Percentiles rank a stretch among this genome's conserved stretches.
Conservation (phyloP, 1,139 yeast genomes). For the Yamadazyma sp. region DNA sequence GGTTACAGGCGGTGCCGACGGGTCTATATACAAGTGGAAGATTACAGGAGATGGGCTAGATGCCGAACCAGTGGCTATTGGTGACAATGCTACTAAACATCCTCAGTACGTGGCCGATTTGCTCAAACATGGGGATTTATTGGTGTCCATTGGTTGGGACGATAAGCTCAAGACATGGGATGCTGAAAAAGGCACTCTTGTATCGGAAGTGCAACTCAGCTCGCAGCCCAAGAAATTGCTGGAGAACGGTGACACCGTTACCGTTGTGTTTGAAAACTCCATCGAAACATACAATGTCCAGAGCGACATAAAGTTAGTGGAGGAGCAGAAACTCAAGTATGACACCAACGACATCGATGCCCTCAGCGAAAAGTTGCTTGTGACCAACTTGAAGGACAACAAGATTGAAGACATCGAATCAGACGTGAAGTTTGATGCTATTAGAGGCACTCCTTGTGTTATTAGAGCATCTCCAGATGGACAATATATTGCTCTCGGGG, state of each 20-base stretch:
- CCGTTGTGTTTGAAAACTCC: conserved; percentile 51
- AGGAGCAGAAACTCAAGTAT: conserved; percentile 28
- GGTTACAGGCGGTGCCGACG: conserved; percentile 83
- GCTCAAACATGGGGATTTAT: conserved; percentile 20
- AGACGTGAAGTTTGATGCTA: conserved; percentile 20
- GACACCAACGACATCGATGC: conserved; percentile 37
- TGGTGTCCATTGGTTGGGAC: conserved; percentile 83
- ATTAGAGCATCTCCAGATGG: conserved; percentile 74
- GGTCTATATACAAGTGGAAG: conserved; percentile 65
- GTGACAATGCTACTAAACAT: conserved; percentile 38
- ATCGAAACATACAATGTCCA: conserved; percentile 29
- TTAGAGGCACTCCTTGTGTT: conserved; percentile 59
- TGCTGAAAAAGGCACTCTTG: conserved; percentile 23
- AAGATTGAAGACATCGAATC: conserved; percentile 25
- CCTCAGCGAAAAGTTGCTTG: conserved; percentile 38
- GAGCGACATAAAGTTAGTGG: conserved; percentile 3
- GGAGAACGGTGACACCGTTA: conserved; percentile 25
- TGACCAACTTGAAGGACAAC: conserved; percentile 49
- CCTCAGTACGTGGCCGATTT: conserved; percentile 58
- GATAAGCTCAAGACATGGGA: conserved; percentile 61
- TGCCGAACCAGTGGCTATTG: conserved; percentile 25
- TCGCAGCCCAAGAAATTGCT: conserved; percentile 67
- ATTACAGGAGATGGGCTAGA: conserved; percentile 24
- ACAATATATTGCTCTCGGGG: conserved; percentile 77
- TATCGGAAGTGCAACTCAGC: conserved; percentile 32